Percentiles rank a stretch among this genome's conserved stretches.
phyloP scores from a whole-genome alignment of 2,329 filamentous ascomycete genomes.

The Aspergillus fumigatiaffinis region DNA sequence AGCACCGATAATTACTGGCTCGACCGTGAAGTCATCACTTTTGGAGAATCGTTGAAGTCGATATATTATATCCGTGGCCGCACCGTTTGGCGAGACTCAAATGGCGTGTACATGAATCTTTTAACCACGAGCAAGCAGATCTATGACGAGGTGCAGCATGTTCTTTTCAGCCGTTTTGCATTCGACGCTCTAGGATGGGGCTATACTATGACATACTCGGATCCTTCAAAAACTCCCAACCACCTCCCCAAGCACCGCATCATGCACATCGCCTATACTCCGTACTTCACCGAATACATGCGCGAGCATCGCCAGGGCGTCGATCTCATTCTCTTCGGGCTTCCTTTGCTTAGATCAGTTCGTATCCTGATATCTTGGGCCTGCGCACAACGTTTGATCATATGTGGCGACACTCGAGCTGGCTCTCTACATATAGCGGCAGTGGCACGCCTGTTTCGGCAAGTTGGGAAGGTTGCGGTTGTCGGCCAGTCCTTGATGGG shows the following conservation, averaged over 20 bases:
- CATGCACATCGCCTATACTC: not conserved
- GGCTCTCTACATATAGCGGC: not conserved
- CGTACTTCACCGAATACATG: not conserved
- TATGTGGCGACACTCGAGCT: not conserved
- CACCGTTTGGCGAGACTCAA: not conserved
- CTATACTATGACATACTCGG: not conserved
- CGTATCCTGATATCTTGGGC: not conserved
- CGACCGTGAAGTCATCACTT: conserved; percentile 2
- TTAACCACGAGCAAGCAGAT: conserved; percentile 1
- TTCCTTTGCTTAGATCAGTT: not conserved
- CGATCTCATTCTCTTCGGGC: not conserved
- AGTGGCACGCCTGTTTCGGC: conserved; percentile 1
- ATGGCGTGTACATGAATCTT: not conserved
- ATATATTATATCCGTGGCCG: not conserved
- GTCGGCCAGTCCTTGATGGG: not conserved
- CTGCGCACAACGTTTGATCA: not conserved
- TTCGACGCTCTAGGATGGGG: conserved; percentile 1
- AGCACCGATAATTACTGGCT: not conserved
- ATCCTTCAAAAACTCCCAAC: not conserved
- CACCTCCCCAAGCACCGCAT: not conserved
- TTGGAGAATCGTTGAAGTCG: not conserved
- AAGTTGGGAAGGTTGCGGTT: conserved; percentile 1
- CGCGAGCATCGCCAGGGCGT: not conserved
- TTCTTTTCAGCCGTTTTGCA: conserved; percentile 1
- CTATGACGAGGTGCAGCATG: not conserved